A percentile compares a stretch with the other conserved stretches of the same genome.
Conservation (phyloP, 306 rosid species). For the Quercus bicolor region DNA sequence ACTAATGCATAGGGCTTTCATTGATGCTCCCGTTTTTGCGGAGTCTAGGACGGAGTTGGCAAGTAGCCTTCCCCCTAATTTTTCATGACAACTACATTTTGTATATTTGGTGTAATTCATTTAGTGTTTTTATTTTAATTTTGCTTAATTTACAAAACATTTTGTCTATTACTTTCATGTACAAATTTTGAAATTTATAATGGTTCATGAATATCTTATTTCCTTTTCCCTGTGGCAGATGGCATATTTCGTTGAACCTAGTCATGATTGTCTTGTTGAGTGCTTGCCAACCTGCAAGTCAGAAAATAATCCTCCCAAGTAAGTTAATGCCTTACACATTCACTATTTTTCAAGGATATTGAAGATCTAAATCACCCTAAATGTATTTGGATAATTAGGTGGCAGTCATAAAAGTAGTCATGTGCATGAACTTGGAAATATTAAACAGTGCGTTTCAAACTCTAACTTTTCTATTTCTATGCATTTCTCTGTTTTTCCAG, state of each 20-base stretch:
- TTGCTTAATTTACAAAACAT: not conserved
- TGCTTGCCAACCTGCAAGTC: constrained; percentile 92
- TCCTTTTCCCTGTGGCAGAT: constrained; percentile 46
- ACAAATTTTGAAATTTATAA: not conserved
- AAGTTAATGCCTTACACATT: constrained; percentile 23
- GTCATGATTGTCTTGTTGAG: constrained; percentile 76
- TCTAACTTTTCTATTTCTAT: not conserved
- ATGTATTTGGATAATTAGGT: not conserved
- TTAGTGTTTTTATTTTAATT: not conserved
- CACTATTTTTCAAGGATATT: not conserved
- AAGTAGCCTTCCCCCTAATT: not conserved
- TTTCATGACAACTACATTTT: not conserved
- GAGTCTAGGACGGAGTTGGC: too few relatives aligned
- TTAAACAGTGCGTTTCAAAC: not conserved
- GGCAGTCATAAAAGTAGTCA: not conserved
- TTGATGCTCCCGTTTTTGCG: too few relatives aligned
- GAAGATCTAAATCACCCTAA: not conserved
- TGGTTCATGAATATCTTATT: constrained; percentile 3
- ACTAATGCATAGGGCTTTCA: too few relatives aligned
- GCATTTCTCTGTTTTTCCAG: constrained; percentile 27
- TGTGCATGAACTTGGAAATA: not conserved
- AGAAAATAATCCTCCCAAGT: constrained; percentile 79
- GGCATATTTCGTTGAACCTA: constrained; percentile 81
- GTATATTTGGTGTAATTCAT: not conserved
- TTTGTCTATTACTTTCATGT: not conserved